Evolutionary conservation across 2,329 filamentous ascomycete genomes (phyloP).

Genomic region (Chaetomium strumarium): DNA sequence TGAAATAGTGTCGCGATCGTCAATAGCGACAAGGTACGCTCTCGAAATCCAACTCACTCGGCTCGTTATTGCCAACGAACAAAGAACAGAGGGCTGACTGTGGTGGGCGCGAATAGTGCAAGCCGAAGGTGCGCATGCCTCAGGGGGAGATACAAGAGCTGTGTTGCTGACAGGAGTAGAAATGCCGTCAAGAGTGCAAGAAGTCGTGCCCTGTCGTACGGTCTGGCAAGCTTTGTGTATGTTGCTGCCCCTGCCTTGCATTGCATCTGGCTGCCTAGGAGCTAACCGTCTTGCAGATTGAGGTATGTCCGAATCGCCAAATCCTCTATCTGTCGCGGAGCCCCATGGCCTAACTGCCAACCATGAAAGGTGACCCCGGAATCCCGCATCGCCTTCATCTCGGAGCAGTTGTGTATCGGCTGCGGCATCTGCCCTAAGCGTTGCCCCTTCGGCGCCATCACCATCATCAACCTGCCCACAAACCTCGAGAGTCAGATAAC

Average conservation of each 20-base stretch:
- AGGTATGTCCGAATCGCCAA: slow-evolving; percentile 14
- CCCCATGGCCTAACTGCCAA: slow-evolving; percentile 65
- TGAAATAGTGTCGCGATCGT: slow-evolving; percentile 87
- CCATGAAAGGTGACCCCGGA: slow-evolving; percentile 72
- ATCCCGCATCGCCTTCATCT: slow-evolving; percentile 96
- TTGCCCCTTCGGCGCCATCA: slow-evolving; percentile 96
- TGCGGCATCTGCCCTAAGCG: slow-evolving; percentile 99
- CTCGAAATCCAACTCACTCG: slow-evolving; percentile 29
- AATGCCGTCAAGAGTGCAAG: slow-evolving; percentile 99
- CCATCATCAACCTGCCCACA: slow-evolving; percentile 99
- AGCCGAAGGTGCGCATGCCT: slow-evolving; percentile 62
- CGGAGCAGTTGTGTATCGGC: slow-evolving; percentile 91
- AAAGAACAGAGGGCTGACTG: slow-evolving; percentile 29
- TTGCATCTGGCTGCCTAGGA: slow-evolving; percentile 57
- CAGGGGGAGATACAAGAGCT: neutral
- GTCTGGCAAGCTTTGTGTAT: slow-evolving; percentile 65
- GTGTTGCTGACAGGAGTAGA: slow-evolving; percentile 44
- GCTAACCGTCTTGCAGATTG: slow-evolving; percentile 20
- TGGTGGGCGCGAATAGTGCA: slow-evolving; percentile 56
- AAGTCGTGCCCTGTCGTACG: slow-evolving; percentile 97
- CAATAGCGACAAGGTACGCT: slow-evolving; percentile 87
- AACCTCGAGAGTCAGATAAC: slow-evolving; percentile 98
- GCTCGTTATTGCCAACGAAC: slow-evolving; percentile 30
- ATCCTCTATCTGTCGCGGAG: neutral
- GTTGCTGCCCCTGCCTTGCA: slow-evolving; percentile 25